Base-by-base conservation (phyloP, 805 yeast species). In the Saccharomycopsis babjevae region DNA sequence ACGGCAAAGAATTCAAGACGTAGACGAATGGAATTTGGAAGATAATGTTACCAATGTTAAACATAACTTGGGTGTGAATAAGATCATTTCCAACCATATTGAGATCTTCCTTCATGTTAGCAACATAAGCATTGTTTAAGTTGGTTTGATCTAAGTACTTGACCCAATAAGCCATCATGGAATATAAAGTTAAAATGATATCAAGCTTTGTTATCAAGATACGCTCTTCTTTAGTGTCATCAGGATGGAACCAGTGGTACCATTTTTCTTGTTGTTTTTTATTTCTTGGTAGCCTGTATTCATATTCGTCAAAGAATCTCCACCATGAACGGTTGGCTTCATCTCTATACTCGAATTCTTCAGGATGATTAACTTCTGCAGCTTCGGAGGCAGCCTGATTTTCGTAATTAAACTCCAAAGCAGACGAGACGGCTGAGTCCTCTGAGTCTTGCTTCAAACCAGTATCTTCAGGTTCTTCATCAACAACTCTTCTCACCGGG, bases 21-120 rank as follows among this genome's bases (percentile, higher is more conserved):
- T 80, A 83, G 70, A 83, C 73, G 74, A 83, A 83, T 0, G 89
- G 89, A 42, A 85, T 68, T 70, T 85, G 87, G 70, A 84, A 82
- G 11, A 86, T 70, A 54, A 82, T 78, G 62, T 79, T 76, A 57
- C 89, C 91, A 50, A 83, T 79, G 40, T 77, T 77, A 71, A 79
- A 86, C 69, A 83, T 70, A 15, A 80, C 83, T 65, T 82, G 85
- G 4, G 84, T 78, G 65, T 83, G 74, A 57, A 83, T 81, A 62
- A 84, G 76, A 66, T 85, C 89, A 67, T 84, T 83, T 13, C 88
- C 88, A 59, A 75, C 67, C 79, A 86, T 78, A 6, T 75, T 74
- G 40, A 85, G 71, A 54, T 75, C 83, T 64, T 79, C 83, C 61
- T 78, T 71, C 81, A 86, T 76, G 22, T 88, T 86, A 18, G 84